A percentile compares a stretch with the other conserved stretches of the same genome.
These are phyloP conservation scores for Novymonas esmeraldas DNA, from an alignment of 208 protist genomes.

Conservation along the genomic window DNA sequence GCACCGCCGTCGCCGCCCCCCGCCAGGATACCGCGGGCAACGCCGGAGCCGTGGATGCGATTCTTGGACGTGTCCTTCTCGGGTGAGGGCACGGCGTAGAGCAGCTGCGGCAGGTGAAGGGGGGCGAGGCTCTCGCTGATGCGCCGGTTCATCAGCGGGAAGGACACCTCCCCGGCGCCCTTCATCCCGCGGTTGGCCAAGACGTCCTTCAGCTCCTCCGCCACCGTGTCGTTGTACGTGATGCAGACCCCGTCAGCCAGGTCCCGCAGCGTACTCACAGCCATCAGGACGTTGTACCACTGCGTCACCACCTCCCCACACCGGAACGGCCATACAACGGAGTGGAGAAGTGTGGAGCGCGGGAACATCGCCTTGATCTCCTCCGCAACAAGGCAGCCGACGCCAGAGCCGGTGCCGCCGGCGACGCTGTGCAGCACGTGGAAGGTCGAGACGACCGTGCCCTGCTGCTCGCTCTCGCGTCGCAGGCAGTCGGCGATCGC, in stretches of 20 bases:
- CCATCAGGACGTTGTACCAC: slow-evolving; percentile 85
- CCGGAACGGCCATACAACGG: slow-evolving; percentile 79
- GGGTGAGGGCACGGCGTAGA: slow-evolving; percentile 41
- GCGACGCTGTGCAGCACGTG: slow-evolving; percentile 88
- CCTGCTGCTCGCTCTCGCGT: slow-evolving; percentile 71
- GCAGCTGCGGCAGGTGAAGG: slow-evolving; percentile 64
- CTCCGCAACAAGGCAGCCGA: slow-evolving; percentile 83
- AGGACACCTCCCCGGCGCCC: slow-evolving; percentile 37
- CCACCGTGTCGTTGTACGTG: slow-evolving; percentile 67
- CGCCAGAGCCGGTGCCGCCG: slow-evolving; percentile 91
- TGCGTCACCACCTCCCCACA: slow-evolving; percentile 88
- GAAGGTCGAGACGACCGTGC: slow-evolving; percentile 50
- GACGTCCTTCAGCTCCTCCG: slow-evolving; percentile 23
- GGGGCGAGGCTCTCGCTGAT: slow-evolving; percentile 55
- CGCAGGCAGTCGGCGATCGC: slow-evolving; percentile 75
- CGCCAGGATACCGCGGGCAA: background rate
- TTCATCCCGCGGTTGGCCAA: slow-evolving; percentile 25
- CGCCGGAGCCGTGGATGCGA: slow-evolving; percentile 9
- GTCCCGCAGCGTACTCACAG: slow-evolving; percentile 58
- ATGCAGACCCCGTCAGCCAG: slow-evolving; percentile 70
- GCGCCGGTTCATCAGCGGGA: slow-evolving; percentile 45
- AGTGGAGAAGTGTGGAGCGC: slow-evolving; percentile 53
- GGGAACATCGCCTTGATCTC: slow-evolving; percentile 68
- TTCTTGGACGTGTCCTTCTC: slow-evolving; percentile 27
- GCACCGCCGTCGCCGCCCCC: background rate